phyloP scores from a whole-genome alignment of 805 yeast genomes.

The Kuraishia capsulata region DNA sequence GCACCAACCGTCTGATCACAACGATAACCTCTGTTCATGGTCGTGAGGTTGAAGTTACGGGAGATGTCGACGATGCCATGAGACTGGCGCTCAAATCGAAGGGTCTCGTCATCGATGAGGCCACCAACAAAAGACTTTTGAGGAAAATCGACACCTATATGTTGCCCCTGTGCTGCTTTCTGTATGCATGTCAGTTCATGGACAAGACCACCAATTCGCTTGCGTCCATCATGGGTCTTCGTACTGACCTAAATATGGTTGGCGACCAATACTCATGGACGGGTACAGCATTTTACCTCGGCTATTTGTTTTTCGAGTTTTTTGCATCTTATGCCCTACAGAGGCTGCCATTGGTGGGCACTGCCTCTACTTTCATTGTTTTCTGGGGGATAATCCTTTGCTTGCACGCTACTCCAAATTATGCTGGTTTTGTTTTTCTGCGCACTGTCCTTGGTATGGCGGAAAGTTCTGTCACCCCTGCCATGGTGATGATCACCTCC shows the following conservation, averaged over 20 bases:
- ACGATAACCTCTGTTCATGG: conserved; percentile 10
- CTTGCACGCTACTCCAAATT: conserved; percentile 23
- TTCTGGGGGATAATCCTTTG: conserved; percentile 22
- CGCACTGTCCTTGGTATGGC: conserved; percentile 39
- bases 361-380: conserved; percentile 17
- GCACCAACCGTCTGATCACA: conserved; percentile 7
- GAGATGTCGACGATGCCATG: conserved; percentile 40
- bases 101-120: conserved; percentile 15
- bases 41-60: conserved; percentile 8
- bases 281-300: conserved; percentile 23
- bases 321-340: conserved; percentile 26
- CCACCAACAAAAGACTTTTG: conserved; percentile 7
- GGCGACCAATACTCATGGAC: conserved; percentile 20
- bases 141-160: conserved; percentile 40
- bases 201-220: conserved; percentile 28
- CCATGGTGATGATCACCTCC: conserved; percentile 40
- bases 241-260: conserved; percentile 24
- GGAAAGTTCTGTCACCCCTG: conserved; percentile 45
- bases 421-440: conserved; percentile 32
- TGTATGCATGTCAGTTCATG: conserved; percentile 41
- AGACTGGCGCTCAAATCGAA: conserved; percentile 25
- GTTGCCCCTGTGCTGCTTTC: conserved; percentile 35
- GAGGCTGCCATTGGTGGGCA: conserved; percentile 22
- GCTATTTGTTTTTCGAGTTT: conserved; percentile 20
- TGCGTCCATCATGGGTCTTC: conserved; percentile 26